Evolutionary conservation across 2,329 filamentous ascomycete species (phyloP), one percentile per base, ranked within the genome.

Genomic region (Grosmannia clavigera): DNA sequence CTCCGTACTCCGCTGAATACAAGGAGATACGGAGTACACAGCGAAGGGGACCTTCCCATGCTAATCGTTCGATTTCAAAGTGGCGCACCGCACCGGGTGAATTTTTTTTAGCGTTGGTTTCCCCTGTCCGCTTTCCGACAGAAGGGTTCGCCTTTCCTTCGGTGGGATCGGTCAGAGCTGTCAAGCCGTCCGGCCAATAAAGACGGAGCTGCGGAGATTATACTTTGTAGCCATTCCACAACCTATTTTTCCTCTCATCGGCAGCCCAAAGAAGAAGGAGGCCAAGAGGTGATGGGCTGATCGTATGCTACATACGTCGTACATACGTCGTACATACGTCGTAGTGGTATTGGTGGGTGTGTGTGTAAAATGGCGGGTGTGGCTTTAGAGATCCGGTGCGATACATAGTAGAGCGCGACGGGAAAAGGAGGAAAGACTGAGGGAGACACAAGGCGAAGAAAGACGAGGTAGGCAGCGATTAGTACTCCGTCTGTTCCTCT

Each of bases 31-130:
- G 22, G 5, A n/a, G 14, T 46, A 46, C 43, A 46, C 16, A n/a
- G 14, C 3, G 3, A n/a, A 14, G 27, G 12, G 50, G 19, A 6
- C 14, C 25, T 52, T 27, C 43, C 35, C 35, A 25, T 46, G 58
- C 29, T 51, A 31, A 59, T 59, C 58, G 58, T 59, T 59, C 52
- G 58, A 55, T 57, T 59, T 59, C 51, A 40, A 7, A 16, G 52
- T 59, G 58, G 58, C 52, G 58, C 58, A 50, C 25, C 52, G 40
- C 35, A 59, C 58, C 58, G 54, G 54, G 38, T 38, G 52, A 56
- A 40, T 40, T 55, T 58, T 53, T 33, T 35, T 55, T 56, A 43
- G 35, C 54, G 35, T 43, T 43, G 7, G 22, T 6, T 53, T 29
- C 33, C 50, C 25, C 22, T 58, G 25, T 38, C 38, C 50, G 48